Conservation (phyloP, 306 rosid species). For the Macrotyloma uniflorum region DNA sequence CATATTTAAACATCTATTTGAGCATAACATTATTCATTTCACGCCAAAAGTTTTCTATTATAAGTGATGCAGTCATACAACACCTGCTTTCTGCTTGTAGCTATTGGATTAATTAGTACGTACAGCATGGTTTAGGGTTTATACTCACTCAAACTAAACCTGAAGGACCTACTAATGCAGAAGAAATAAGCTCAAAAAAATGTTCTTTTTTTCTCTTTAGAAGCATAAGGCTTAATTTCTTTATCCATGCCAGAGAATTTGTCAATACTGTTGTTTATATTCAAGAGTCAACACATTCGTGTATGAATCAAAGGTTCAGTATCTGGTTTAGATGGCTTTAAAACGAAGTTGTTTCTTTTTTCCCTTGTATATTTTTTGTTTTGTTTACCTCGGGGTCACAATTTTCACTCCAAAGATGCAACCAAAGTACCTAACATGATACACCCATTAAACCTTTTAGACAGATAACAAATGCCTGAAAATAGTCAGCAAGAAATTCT, state of each 20-base stretch:
- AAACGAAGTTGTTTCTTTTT: too few species aligned
- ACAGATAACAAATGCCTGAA: neutral
- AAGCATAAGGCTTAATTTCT: neutral
- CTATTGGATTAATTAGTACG: neutral
- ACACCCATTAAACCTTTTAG: conserved; percentile 1
- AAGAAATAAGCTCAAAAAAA: neutral
- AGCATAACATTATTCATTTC: neutral
- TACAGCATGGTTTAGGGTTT: neutral
- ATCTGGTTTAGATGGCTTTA: too few species aligned
- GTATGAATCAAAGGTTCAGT: too few species aligned
- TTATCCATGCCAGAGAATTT: neutral
- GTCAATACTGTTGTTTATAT: neutral
- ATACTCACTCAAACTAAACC: neutral
- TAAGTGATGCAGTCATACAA: neutral
- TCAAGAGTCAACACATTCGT: neutral
- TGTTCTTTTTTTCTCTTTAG: neutral
- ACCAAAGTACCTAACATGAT: neutral
- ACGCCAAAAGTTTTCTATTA: neutral
- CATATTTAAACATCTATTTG: neutral
- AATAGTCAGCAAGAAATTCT: too few species aligned
- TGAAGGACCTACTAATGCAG: neutral
- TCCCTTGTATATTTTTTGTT: too few species aligned
- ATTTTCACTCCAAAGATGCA: too few species aligned
- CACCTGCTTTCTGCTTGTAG: neutral
- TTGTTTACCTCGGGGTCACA: too few species aligned